A percentile compares a stretch with the other conserved stretches of the same genome.
Conservation (phyloP, 148 eudicot species). For the Cornus florida region DNA sequence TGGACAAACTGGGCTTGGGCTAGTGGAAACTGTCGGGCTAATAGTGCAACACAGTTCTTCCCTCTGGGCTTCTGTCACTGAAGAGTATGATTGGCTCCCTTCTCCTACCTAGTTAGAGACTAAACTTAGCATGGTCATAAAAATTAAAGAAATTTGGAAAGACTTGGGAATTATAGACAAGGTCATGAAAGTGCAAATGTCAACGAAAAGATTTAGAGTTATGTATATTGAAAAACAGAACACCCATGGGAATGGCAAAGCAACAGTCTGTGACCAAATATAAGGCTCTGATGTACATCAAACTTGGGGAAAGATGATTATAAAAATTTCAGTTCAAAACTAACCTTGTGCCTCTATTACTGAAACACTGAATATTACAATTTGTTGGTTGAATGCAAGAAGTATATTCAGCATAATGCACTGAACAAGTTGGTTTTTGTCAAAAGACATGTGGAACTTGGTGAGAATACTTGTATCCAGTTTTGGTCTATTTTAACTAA, state of each 20-base stretch:
- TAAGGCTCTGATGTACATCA: no score
- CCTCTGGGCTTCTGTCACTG: neutral
- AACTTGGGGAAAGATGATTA: no score
- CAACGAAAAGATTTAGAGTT: neutral
- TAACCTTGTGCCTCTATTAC: neutral
- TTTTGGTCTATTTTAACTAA: neutral
- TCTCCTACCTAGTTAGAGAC: neutral
- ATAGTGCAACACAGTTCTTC: neutral
- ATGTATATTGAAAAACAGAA: neutral
- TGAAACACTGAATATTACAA: neutral
- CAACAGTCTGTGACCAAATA: neutral
- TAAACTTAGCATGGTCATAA: neutral
- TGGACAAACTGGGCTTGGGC: neutral
- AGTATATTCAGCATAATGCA: neutral
- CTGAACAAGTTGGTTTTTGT: neutral
- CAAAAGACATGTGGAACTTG: neutral
- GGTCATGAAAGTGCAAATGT: neutral
- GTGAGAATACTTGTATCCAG: neutral
- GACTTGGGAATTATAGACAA: neutral
- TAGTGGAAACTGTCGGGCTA: neutral
- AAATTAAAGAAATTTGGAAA: neutral
- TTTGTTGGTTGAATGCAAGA: neutral
- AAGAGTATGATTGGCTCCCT: neutral
- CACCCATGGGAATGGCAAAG: neutral
- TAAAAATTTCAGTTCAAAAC: neutral